phyloP scores from a whole-genome alignment of 352 stramenopile species.

The Globisporangium acanthophoron region DNA sequence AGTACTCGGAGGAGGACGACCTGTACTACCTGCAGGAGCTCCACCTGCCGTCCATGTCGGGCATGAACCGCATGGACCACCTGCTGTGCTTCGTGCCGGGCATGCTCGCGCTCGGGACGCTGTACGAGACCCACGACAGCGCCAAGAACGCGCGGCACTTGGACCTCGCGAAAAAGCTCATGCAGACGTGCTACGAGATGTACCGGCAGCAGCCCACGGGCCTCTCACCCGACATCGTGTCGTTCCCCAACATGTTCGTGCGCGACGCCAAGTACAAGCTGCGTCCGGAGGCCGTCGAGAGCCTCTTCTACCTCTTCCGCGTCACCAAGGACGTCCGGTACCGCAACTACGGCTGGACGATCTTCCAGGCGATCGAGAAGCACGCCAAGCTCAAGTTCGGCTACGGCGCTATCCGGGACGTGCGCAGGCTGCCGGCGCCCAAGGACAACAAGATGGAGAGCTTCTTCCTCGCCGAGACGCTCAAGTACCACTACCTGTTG shows the following conservation, averaged over 20 bases:
- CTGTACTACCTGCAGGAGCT: slow-evolving; percentile 73
- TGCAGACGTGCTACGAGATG: slow-evolving; percentile 94
- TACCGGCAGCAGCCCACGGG: slow-evolving; percentile 91
- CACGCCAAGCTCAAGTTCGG: slow-evolving; percentile 87
- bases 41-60: slow-evolving; percentile 32
- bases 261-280: slow-evolving; percentile 89
- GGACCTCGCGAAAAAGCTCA: slow-evolving; percentile 85
- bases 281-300: slow-evolving; percentile 94
- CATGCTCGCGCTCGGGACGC: slow-evolving; percentile 91
- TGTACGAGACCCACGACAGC: slow-evolving; percentile 48
- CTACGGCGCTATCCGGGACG: slow-evolving; percentile 75
- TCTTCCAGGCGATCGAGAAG: slow-evolving; percentile 92
- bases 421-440: slow-evolving; percentile 31
- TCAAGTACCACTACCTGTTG: slow-evolving; percentile 98
- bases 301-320: slow-evolving; percentile 95
- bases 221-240: slow-evolving; percentile 91
- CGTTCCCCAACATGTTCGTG: slow-evolving; percentile 70
- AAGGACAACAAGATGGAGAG: slow-evolving; percentile 97
- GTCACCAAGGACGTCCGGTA: slow-evolving; percentile 94
- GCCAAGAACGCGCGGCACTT: slow-evolving; percentile 80
- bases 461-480: slow-evolving; percentile 98
- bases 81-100: slow-evolving; percentile 95
- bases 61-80: slow-evolving; percentile 92
- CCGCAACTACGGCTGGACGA: slow-evolving; percentile 93
- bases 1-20: slow-evolving; percentile 45